Conservation (phyloP, 345 rosid genomes). For the Dovyalis caffra region DNA sequence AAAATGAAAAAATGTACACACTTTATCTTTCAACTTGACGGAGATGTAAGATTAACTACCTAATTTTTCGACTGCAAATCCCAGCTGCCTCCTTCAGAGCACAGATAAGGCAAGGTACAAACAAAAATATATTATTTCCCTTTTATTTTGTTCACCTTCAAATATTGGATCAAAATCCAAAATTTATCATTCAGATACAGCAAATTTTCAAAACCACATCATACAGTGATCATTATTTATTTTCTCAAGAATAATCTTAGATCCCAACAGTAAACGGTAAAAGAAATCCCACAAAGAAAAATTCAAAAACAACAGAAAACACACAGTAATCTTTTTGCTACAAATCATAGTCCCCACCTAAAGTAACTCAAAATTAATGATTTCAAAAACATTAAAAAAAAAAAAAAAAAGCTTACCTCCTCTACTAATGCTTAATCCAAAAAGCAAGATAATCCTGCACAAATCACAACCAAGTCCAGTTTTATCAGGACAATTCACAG, state of each 20-base stretch:
- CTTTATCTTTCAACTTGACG: not conserved
- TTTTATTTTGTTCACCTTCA: not conserved
- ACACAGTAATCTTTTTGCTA: not conserved
- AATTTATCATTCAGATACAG: not conserved
- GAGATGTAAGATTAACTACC: not conserved
- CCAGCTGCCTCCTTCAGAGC: not conserved
- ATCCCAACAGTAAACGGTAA: not conserved
- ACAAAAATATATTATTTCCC: not conserved
- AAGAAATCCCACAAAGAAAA: not conserved
- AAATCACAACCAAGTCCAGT: slow-evolving; percentile 72
- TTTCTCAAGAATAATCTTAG: slow-evolving; percentile 7
- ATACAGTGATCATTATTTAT: not conserved
- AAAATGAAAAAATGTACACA: not conserved
- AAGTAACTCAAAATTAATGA: not conserved
- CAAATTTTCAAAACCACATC: slow-evolving; percentile 1
- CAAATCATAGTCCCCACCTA: not conserved
- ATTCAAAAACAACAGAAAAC: not conserved
- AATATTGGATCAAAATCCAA: not conserved
- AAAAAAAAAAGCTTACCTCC: slow-evolving; percentile 41
- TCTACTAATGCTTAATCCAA: slow-evolving; percentile 58
- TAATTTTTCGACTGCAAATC: not conserved
- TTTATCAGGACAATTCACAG: slow-evolving; percentile 71
- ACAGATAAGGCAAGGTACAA: not conserved
- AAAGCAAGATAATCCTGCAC: slow-evolving; percentile 57
- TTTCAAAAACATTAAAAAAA: not conserved